These are phyloP conservation scores for Chaetomiaceae sp. DNA, from an alignment of 2,329 filamentous ascomycete genomes.

Conservation along the genomic window DNA sequence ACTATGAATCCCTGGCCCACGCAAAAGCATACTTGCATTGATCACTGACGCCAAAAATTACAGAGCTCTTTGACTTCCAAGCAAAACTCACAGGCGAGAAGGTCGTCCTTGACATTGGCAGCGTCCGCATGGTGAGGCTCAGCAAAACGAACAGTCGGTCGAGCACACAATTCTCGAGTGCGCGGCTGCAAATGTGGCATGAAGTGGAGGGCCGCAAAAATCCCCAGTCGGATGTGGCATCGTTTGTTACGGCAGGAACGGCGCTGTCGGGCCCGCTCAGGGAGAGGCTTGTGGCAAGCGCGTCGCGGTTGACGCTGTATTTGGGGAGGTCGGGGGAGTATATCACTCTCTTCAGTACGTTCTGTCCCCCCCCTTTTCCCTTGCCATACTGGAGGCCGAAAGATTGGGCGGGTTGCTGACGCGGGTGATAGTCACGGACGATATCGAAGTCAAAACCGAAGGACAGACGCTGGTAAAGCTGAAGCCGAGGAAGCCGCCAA, in stretches of 20 bases:
- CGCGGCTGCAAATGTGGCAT: slow-evolving; percentile 31
- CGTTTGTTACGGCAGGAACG: slow-evolving; percentile 30
- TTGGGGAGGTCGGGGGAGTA: slow-evolving; percentile 29
- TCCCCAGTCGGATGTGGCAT: slow-evolving; percentile 25
- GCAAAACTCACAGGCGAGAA: slow-evolving; percentile 29
- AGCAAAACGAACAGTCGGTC: slow-evolving; percentile 21
- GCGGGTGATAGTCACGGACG: slow-evolving; percentile 26
- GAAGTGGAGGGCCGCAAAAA: slow-evolving; percentile 23
- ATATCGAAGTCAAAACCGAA: slow-evolving; percentile 27
- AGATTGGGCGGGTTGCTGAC: no score
- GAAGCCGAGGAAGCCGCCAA: slow-evolving; percentile 27
- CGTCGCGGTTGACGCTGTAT: slow-evolving; percentile 28
- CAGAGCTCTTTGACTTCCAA: slow-evolving; percentile 30
- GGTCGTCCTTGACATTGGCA: slow-evolving; percentile 30
- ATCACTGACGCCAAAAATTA: background rate
- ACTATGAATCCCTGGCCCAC: no score
- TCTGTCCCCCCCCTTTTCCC: no score
- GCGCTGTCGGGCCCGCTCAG: slow-evolving; percentile 28
- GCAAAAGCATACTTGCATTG: no score
- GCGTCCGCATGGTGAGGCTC: slow-evolving; percentile 27
- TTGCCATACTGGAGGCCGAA: no score
- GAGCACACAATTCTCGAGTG: slow-evolving; percentile 26
- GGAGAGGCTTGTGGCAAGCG: slow-evolving; percentile 24
- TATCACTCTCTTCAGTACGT: slow-evolving; percentile 29
- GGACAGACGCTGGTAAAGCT: slow-evolving; percentile 29